Base-by-base conservation (phyloP, 148 eudicot species). In the Chenopodium suecicum region DNA sequence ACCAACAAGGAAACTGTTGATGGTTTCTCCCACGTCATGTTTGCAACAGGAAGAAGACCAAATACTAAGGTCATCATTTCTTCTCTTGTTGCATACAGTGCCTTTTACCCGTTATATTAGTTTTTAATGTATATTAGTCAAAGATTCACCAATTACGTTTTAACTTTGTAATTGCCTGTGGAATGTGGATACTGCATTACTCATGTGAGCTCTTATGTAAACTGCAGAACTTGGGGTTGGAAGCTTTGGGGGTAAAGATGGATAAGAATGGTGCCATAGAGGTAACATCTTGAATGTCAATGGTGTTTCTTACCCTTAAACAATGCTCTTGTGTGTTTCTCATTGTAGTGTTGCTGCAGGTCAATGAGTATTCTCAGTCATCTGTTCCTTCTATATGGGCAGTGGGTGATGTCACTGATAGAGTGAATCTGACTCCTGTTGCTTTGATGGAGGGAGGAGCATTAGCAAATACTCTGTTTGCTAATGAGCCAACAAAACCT, bases 391-490 rank as follows among this genome's bases (percentile, higher is more conserved):
- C 99, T 52, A 96, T 94, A 87, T 96, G 98, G 94, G 99, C 99
- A 14, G 98, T 96, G 62, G 99, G 99, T 83, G 99, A 96, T 87
- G 99, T 94, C 69, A 96, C 99, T 29, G 94, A 96, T 81, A 92
- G 99, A 87, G 73, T 92, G 73, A 95, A 95, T 84, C 81, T 95
- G 79, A 95, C 99, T 76, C 99, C 99, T 52, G 99, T 95, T 87
- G 99, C 99, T 78, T 89, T 96, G 86, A 96, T 96, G 99, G 99
- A 96, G 86, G 99, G 99, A 85, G 89, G 77, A 65, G 99, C 99
- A 82, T 73, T 96, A 85, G 97, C 99, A 82, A 96, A 92, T 88
- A 96, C 99, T 64, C 48, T 95, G 29, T 95, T 95, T 85, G 91
- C 81, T 65, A 89, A 94, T 90, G 89, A 91, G 81, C 99, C 95